These are phyloP conservation scores for Eugenia klotzschiana DNA, from an alignment of 441 rosid species.

Conservation along the genomic window DNA sequence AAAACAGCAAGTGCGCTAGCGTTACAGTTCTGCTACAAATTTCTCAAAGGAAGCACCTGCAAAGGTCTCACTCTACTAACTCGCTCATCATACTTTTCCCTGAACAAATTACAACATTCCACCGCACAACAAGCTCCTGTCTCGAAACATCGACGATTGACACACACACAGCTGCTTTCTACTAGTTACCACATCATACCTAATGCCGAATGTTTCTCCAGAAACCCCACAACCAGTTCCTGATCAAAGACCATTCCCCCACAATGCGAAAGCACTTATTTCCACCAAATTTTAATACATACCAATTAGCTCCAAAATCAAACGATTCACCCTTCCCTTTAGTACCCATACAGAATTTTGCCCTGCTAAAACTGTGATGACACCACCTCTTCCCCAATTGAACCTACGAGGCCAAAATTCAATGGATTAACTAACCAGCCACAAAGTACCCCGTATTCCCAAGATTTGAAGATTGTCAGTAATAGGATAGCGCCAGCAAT, in stretches of 20 bases:
- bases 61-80: not conserved
- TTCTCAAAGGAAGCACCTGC: not conserved
- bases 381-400: not conserved
- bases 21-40: not conserved
- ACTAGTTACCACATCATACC: not conserved
- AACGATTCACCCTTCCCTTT: not conserved
- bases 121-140: not conserved
- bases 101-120: accelerated
- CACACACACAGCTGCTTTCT: not conserved
- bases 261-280: not conserved
- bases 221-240: not conserved
- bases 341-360: not conserved
- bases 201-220: not conserved
- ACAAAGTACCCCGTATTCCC: not conserved
- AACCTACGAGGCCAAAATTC: not conserved
- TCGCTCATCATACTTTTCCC: not conserved
- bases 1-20: not conserved
- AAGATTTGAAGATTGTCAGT: not conserved
- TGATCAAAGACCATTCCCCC: not conserved
- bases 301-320: not conserved
- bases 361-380: not conserved
- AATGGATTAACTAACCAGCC: not conserved
- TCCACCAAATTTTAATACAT: not conserved
- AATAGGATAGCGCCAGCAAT: not conserved
- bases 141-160: not conserved